phyloP scores from a whole-genome alignment of 768 basidiomycete genomes.

The Auriscalpium microsporum region DNA sequence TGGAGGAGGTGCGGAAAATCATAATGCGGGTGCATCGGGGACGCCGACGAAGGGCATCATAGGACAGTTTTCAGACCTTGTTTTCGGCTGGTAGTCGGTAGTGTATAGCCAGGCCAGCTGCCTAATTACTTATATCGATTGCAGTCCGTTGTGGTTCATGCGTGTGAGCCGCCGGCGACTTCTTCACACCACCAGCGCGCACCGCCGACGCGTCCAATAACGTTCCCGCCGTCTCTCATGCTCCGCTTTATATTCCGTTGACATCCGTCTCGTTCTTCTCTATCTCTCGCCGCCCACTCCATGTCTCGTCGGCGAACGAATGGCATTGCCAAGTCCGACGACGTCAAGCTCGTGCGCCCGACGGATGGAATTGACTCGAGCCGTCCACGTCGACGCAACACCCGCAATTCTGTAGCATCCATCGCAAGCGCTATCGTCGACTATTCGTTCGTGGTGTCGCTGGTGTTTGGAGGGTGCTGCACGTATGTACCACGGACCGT shows the following conservation, averaged over 20 bases:
- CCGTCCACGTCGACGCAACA: background rate
- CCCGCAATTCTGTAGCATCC: background rate
- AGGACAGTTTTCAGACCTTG: slow-evolving; percentile 70
- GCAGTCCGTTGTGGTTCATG: background rate
- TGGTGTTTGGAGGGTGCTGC: slow-evolving; percentile 82
- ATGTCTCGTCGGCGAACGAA: slow-evolving; percentile 9
- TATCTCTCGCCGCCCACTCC: background rate
- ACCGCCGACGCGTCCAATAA: background rate
- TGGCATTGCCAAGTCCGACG: too few species aligned
- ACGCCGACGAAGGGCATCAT: slow-evolving; percentile 49
- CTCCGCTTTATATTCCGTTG: too few species aligned
- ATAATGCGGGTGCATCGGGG: slow-evolving; percentile 14
- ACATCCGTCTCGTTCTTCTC: background rate
- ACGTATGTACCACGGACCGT: slow-evolving; percentile 37
- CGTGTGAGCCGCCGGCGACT: background rate
- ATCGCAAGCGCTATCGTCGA: slow-evolving; percentile 24
- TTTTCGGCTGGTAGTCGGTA: slow-evolving; percentile 64
- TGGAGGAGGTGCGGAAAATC: background rate
- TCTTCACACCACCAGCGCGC: background rate
- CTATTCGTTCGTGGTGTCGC: slow-evolving; percentile 37
- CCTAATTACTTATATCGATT: background rate
- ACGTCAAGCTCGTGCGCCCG: too few species aligned
- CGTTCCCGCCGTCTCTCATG: background rate
- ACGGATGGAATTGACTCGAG: background rate
- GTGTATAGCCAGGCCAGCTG: background rate